Evolutionary conservation across 768 basidiomycete species (phyloP), one percentile per base, ranked within the genome.

Genomic region (Pisolithus marmoratus): DNA sequence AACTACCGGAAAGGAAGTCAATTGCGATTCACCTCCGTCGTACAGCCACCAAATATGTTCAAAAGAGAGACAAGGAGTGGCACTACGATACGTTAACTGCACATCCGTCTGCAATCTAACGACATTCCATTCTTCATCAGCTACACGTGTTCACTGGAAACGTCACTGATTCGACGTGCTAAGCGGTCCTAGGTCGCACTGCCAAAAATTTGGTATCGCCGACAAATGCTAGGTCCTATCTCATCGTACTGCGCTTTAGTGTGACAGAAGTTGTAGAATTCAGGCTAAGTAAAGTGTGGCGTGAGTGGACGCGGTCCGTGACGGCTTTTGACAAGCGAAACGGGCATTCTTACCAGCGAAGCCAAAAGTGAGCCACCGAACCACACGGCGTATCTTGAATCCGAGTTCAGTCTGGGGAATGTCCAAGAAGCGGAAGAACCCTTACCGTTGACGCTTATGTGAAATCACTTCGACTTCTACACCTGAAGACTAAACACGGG

Each of bases 401-500:
- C 42, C 34, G 45, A 48, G 50, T 40, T 63, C 45, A 62, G 27
- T 24, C 8, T 20, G 29, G 9, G 27, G 17, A 46, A 22, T 19
- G 49, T 22, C 22, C 7, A 17, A 3, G 47, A 31, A 40, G 52
- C 7, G 19, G 19, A 31, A 24, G 2, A 34, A 44, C 29, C 1
- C 36, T 63, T 70, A 94, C 79, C 94, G 80, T 74, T 98, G 95
- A 52, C 93, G 86, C 74, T 97, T 97, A 79, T 99, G 96, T 8
- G 89, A 90, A 64, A 98, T 96, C 63, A 99, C 95, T 55, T 99
- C 94, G 56, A 98, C 94, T 49, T 97, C 95, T 20, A 98, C 90
- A 24, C 96, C 95, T 23, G 91, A 90, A 8, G 94, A 97, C 91
- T 96, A 50, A 24, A 29, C 26, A 27, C 17, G 14, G 22, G 12